A percentile compares a stretch with the other conserved stretches of the same genome.
Conservation (phyloP, 2,329 filamentous ascomycete species). For the Nemania diffusa region DNA sequence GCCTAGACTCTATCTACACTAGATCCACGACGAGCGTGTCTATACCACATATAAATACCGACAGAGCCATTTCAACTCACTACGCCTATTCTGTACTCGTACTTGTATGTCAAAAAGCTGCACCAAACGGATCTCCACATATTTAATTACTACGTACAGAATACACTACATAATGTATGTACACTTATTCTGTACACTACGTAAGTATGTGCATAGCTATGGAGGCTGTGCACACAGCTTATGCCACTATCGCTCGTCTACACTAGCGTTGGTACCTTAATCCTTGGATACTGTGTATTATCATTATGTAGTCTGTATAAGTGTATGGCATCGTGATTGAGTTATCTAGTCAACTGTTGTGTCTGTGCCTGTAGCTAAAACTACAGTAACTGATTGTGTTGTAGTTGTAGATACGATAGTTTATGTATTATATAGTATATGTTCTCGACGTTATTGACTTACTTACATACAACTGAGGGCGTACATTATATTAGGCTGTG, state of each 20-base stretch:
- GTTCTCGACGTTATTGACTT: not conserved
- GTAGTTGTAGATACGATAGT: not conserved
- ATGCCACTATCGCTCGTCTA: not conserved
- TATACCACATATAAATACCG: not conserved
- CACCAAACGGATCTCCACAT: not conserved
- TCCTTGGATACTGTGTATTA: not conserved
- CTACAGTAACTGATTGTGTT: not conserved
- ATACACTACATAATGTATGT: not conserved
- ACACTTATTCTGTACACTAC: not conserved
- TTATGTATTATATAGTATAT: too few relatives aligned
- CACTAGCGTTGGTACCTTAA: not conserved
- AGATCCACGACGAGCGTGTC: not conserved
- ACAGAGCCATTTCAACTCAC: not conserved
- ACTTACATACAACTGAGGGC: not conserved
- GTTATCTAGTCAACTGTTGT: not conserved
- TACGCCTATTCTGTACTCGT: too few relatives aligned
- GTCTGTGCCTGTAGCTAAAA: not conserved
- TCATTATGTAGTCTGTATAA: not conserved
- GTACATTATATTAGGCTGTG: not conserved
- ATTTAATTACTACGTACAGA: not conserved
- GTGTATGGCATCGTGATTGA: not conserved
- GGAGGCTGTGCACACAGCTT: not conserved
- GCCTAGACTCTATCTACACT: not conserved
- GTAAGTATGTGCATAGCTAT: not conserved
- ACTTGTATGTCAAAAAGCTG: not conserved